phyloP scores from a whole-genome alignment of 805 yeast species.

The Metschnikowia similis region DNA sequence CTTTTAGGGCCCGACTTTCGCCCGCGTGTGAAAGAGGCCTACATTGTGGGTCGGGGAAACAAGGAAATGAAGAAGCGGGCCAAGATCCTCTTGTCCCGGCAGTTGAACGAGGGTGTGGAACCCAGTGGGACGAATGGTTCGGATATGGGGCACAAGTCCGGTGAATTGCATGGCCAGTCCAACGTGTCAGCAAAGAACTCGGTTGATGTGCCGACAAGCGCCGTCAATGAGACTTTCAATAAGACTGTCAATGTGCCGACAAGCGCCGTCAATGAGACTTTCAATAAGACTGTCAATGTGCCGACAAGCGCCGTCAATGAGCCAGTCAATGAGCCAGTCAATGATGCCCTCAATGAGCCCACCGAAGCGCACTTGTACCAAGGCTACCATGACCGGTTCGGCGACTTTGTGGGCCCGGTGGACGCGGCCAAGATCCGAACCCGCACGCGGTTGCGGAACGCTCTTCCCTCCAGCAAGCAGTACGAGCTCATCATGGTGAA shows the following conservation, averaged over 20 bases:
- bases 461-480: slow-evolving; percentile 47
- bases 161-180: no score
- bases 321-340: no score
- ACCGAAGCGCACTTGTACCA: neutral
- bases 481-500: slow-evolving; percentile 83
- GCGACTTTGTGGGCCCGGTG: slow-evolving; percentile 41
- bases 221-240: no score
- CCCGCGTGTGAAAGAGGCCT: slow-evolving; percentile 65
- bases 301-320: no score
- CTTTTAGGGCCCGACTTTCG: slow-evolving; percentile 61
- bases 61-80: slow-evolving; percentile 76
- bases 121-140: no score
- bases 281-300: no score
- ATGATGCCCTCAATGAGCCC: no score
- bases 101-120: slow-evolving; percentile 41
- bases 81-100: slow-evolving; percentile 68
- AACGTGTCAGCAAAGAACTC: no score
- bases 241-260: no score
- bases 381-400: slow-evolving; percentile 9
- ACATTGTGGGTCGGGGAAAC: slow-evolving; percentile 56
- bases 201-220: no score
- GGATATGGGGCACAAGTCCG: no score
- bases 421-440: slow-evolving; percentile 53
- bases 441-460: slow-evolving; percentile 51
- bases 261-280: no score